A percentile compares a stretch with the other conserved stretches of the same genome.
These are phyloP conservation scores for Schizothecium vesticola DNA, from an alignment of 495 filamentous ascomycete genomes.

Conservation along the genomic window DNA sequence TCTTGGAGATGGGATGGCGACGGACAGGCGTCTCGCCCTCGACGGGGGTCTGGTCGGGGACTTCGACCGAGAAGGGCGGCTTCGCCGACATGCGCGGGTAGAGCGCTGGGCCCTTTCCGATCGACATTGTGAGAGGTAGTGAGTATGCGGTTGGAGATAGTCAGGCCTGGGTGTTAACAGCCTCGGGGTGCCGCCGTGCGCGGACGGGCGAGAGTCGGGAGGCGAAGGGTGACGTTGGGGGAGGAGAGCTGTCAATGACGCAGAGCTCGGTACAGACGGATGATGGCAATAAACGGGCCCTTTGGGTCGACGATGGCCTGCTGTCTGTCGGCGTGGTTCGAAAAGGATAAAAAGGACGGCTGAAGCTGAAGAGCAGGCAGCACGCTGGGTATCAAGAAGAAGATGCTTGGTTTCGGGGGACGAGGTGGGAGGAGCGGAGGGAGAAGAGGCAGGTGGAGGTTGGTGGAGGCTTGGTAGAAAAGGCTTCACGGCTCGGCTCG, in stretches of 20 bases:
- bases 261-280: conserved; percentile 1
- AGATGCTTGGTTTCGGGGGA: neutral
- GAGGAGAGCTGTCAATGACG: conserved; percentile 2
- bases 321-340: neutral
- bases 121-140: conserved; percentile 17
- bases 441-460: neutral
- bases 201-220: neutral
- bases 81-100: conserved; percentile 60
- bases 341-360: neutral
- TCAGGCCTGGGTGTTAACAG: too few relatives aligned
- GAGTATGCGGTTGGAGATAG: neutral
- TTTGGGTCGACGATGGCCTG: neutral
- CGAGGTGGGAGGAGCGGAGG: neutral
- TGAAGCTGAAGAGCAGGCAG: neutral
- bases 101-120: conserved; percentile 48
- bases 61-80: conserved; percentile 73
- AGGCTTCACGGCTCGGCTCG: neutral
- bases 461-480: conserved; percentile 4
- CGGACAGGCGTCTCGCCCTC: conserved; percentile 90
- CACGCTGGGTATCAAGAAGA: neutral
- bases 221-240: neutral
- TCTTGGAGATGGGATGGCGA: conserved; percentile 64
- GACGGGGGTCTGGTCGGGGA: conserved; percentile 61
- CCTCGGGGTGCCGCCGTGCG: neutral
- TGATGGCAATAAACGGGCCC: neutral